Evolutionary conservation across 75 land plant species (phyloP).

Genomic region (Selaginella tamariscina): DNA sequence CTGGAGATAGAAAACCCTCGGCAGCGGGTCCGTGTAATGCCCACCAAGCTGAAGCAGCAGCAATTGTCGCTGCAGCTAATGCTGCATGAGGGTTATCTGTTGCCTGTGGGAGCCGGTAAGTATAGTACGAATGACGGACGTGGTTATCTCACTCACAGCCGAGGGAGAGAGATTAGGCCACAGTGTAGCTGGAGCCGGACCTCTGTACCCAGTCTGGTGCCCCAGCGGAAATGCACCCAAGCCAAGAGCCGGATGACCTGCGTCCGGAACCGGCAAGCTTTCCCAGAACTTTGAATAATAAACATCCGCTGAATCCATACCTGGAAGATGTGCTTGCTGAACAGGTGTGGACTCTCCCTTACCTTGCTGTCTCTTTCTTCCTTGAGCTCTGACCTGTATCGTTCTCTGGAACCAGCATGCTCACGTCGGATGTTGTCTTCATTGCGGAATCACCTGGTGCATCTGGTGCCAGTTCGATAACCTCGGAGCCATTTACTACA

Average conservation of each 20-base stretch:
- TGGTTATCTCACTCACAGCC: neutral
- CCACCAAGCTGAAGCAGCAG: conserved; percentile 99
- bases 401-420: neutral
- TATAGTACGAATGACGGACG: neutral
- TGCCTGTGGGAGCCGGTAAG: neutral
- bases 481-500: neutral
- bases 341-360: neutral
- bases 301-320: neutral
- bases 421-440: neutral
- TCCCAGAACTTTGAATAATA: neutral
- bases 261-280: neutral
- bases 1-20: conserved; percentile 35
- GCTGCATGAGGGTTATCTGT: conserved; percentile 27
- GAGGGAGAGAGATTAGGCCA: neutral
- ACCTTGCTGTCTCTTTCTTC: neutral
- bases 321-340: too few species aligned
- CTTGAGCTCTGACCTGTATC: neutral
- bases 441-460: too few species aligned
- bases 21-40: conserved; percentile 65
- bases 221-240: neutral
- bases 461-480: too few species aligned
- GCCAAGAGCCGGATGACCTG: neutral
- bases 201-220: neutral
- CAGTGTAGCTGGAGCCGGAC: neutral
- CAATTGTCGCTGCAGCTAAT: conserved; percentile 77